Percentiles rank a stretch among this genome's conserved stretches.
These are phyloP conservation scores for Tylopilus felleus DNA, from an alignment of 768 basidiomycete species.

Conservation along the genomic window DNA sequence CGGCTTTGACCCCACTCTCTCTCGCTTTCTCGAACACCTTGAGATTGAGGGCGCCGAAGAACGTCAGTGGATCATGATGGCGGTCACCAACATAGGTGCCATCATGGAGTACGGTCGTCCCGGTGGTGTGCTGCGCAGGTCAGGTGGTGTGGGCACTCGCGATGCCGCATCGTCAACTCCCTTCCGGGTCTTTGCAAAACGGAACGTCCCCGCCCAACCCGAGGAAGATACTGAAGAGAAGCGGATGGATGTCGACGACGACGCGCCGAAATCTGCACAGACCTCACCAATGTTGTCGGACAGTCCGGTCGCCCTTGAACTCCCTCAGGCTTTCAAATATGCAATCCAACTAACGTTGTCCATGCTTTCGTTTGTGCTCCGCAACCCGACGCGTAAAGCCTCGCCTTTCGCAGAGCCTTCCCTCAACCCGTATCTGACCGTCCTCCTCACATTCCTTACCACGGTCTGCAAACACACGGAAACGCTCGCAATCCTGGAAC, in stretches of 20 bases:
- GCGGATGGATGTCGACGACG: constrained; percentile 66
- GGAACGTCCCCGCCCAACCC: constrained; percentile 31
- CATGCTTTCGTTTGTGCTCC: constrained; percentile 71
- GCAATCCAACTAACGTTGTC: constrained; percentile 78
- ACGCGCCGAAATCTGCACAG: constrained; percentile 27
- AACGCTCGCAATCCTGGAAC: constrained; percentile 63
- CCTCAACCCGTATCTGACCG: constrained; percentile 83
- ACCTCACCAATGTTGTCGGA: constrained; percentile 31
- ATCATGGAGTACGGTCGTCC: constrained; percentile 86
- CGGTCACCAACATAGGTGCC: constrained; percentile 72
- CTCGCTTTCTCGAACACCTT: constrained; percentile 83
- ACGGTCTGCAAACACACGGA: constrained; percentile 66
- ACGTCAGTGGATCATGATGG: constrained; percentile 98
- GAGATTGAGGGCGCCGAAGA: constrained; percentile 77
- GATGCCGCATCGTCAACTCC: constrained; percentile 32
- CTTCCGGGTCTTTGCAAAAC: constrained; percentile 53
- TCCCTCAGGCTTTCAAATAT: constrained; percentile 64
- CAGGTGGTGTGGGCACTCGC: constrained; percentile 47
- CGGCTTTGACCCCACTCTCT: constrained; percentile 78
- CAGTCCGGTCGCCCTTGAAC: constrained; percentile 39
- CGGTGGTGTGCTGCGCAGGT: constrained; percentile 63
- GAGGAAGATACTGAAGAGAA: constrained; percentile 43
- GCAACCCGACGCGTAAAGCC: constrained; percentile 55
- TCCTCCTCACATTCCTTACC: constrained; percentile 84
- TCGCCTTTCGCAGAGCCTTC: constrained; percentile 52